A percentile compares a stretch with the other conserved stretches of the same genome.
phyloP scores from a whole-genome alignment of 805 yeast species.

The Cyberlindnera misumaiensis region DNA sequence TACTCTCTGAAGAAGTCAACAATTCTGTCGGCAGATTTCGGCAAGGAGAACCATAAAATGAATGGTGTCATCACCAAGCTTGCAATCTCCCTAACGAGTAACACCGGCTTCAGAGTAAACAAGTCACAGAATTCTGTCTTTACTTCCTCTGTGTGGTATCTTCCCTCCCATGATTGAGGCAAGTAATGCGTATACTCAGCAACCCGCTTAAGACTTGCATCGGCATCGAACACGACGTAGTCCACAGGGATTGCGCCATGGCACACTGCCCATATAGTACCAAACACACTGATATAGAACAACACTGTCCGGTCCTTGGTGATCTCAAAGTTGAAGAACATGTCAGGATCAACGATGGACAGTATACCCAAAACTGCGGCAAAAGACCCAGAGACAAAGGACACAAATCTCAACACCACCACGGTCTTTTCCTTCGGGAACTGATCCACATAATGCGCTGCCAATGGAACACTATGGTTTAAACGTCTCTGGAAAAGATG shows the following conservation, averaged over 20 bases:
- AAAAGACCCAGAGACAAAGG: slow-evolving; percentile 82
- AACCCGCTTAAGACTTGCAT: slow-evolving; percentile 71
- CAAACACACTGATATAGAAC: slow-evolving; percentile 83
- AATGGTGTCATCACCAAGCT: slow-evolving; percentile 84
- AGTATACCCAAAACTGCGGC: slow-evolving; percentile 80
- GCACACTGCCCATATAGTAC: slow-evolving; percentile 82
- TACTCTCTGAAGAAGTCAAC: slow-evolving; percentile 89
- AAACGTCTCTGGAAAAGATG: slow-evolving; percentile 81
- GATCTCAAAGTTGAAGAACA: slow-evolving; percentile 83
- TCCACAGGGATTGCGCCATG: slow-evolving; percentile 62
- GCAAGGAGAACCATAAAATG: slow-evolving; percentile 78
- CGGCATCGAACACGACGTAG: slow-evolving; percentile 83
- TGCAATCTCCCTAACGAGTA: slow-evolving; percentile 70
- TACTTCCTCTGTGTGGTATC: slow-evolving; percentile 77
- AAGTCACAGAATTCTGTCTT: slow-evolving; percentile 75
- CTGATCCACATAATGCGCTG: slow-evolving; percentile 78
- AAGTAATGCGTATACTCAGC: slow-evolving; percentile 86
- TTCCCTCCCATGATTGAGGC: slow-evolving; percentile 83
- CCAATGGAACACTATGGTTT: slow-evolving; percentile 70
- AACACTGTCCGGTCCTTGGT: slow-evolving; percentile 74
- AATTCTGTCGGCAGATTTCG: slow-evolving; percentile 64
- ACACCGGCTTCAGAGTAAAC: slow-evolving; percentile 65
- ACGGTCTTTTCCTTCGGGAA: slow-evolving; percentile 78
- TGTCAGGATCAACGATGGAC: slow-evolving; percentile 80
- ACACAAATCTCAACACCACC: slow-evolving; percentile 47